Conservation (phyloP, 192 early-diverging fungal genomes). For the Linnemannia exigua region DNA sequence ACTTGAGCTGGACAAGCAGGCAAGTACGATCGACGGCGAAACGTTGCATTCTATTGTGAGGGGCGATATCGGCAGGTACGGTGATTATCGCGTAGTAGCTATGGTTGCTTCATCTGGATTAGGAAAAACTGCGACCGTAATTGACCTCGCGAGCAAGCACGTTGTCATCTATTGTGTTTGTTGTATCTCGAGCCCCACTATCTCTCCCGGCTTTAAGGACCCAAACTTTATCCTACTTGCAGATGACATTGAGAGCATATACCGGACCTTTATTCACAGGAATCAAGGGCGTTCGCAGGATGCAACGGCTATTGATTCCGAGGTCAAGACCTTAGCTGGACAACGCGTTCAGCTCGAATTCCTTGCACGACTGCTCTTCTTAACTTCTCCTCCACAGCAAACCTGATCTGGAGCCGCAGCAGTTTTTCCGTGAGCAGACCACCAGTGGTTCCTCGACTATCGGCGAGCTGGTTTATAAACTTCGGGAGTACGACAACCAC, state of each 20-base stretch:
- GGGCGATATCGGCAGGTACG: neutral
- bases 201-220: slow-evolving; percentile 8
- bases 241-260: too few relatives aligned
- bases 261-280: too few relatives aligned
- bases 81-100: slow-evolving; percentile 8
- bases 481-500: slow-evolving; percentile 18
- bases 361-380: slow-evolving; percentile 40
- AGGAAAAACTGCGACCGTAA: slow-evolving; percentile 44
- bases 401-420: neutral
- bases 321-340: too few relatives aligned
- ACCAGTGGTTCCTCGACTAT: slow-evolving; percentile 33
- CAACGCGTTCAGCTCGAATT: slow-evolving; percentile 8
- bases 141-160: slow-evolving; percentile 38
- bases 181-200: neutral
- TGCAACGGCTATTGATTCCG: neutral
- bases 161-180: slow-evolving; percentile 40
- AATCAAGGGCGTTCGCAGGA: too few relatives aligned
- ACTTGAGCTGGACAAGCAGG: slow-evolving; percentile 29
- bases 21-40: neutral
- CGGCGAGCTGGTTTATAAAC: slow-evolving; percentile 8
- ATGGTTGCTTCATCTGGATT: slow-evolving; percentile 39
- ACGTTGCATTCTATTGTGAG: neutral
- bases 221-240: too few relatives aligned
- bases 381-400: too few relatives aligned
- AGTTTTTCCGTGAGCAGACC: too few relatives aligned